Evolutionary conservation across 1,139 yeast genomes (phyloP), one percentile per base, ranked within the genome.

Genomic region (Suhomyces bribrorum): DNA sequence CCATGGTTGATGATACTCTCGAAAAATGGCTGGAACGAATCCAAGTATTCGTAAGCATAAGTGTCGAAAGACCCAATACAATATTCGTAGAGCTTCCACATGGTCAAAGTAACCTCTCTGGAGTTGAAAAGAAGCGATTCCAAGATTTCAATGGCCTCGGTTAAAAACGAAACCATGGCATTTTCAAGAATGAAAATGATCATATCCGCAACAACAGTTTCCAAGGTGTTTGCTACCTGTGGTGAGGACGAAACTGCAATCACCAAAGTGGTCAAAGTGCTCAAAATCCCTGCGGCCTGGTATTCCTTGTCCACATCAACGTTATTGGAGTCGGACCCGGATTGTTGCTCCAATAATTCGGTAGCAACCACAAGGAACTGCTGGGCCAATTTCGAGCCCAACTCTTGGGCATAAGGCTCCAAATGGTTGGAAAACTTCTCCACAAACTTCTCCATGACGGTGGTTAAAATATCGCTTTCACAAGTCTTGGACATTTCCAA

Each of bases 361-460:
- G 63, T 54, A 2, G 78, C 79, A 35, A 74, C 49, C 26, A 56
- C 59, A 29, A 73, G 46, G 48, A 77, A 77, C 48, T 77, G 81
- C 24, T 69, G 69, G 11, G 66, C 69, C 50, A 78, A 65, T 45
- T 71, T 73, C 9, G 64, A 43, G 3, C 79, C 65, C 45, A 78
- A 65, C 48, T 78, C 78, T 13, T 64, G 57, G 14, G 81, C 80
- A 53, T 74, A 78, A 5, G 83, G 83, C 49, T 75, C 81, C 44
- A 78, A 65, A 51, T 75, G 73, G 26, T 62, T 57, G 3, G 81
- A 72, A 49, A 77, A 78, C 46, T 67, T 73, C 39, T 75, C 75
- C 7, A 77, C 83, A 51, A 77, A 74, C 12, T 72, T 68, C 43
- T 78, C 83, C 80, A 79, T 77, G 3, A 77, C 77, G 25, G 71